Evolutionary conservation across 1,284 basidiomycete genomes (phyloP), one percentile per base, ranked within the genome.

Genomic region (Boletus sp.): DNA sequence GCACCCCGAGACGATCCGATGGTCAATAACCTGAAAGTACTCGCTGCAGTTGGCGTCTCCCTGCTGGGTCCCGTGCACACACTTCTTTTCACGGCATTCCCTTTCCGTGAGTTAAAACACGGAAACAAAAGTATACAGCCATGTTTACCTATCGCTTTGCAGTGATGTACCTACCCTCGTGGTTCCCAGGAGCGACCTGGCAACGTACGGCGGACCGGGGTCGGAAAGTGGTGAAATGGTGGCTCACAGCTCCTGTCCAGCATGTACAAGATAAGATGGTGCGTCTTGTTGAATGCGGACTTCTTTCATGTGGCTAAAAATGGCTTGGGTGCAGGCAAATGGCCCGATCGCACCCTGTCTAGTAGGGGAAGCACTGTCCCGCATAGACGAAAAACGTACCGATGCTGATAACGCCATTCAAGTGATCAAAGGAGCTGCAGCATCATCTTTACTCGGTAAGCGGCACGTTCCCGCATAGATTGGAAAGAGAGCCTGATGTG

Each of bases 121-220:
- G 17, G 19, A 8, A n/a, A 14, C 2, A 8, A 23, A 14, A 14
- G 17, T 5, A 30, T 13, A 25, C 22, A 17, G 16, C 4, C 5
- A 17, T 22, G 10, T 34, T 40, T 22, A 32, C 22, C 5, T 4
- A 0, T 5, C 8, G n/a, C 8, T 26, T 41, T 39, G 2, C 16
- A 52, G 50, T 52, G 35, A 52, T 38, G 50, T 33, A 47, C 34
- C 32, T 52, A 9, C 50, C 50, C 25, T 22, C 40, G 2, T 52
- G 50, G 50, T 32, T 52, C 17, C 50, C 42, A 17, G 50, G 50
- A 5, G 50, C 43, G 17, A 42, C 29, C 5, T 52, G 50, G 49
- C 38, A 52, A 17, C 35, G 35, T 6, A 37, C 43, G 8, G 50
- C 50, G 2, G 17, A 34, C 6, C 16, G 8, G 8, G 50, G 49